Conservation (phyloP, 1,284 basidiomycete genomes). For the Farysia itapuensis region DNA sequence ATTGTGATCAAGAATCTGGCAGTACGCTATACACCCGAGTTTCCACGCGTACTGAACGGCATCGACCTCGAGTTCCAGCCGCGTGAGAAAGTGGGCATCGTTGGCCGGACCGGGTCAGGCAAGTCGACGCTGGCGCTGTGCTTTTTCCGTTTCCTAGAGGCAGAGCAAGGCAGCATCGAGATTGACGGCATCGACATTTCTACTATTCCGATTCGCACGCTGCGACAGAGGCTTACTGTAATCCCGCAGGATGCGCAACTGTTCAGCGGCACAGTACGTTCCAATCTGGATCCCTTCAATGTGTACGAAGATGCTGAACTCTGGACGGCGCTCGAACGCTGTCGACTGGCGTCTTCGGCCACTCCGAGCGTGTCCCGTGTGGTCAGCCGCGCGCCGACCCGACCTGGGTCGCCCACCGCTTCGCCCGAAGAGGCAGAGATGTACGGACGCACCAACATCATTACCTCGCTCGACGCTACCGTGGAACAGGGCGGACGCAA, state of each 20-base stretch:
- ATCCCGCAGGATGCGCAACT: constrained; percentile 79
- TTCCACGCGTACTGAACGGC: constrained; percentile 52
- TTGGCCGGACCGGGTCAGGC: constrained; percentile 74
- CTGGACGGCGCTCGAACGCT: constrained; percentile 64
- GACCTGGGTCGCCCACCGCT: constrained; percentile 24
- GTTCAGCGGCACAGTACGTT: constrained; percentile 55
- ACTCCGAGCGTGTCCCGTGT: constrained; percentile 26
- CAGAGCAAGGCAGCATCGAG: constrained; percentile 73
- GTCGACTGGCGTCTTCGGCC: constrained; percentile 60
- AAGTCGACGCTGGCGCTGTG: constrained; percentile 87
- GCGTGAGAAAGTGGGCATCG: constrained; percentile 58
- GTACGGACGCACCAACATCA: constrained; percentile 60
- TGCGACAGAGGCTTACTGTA: constrained; percentile 78
- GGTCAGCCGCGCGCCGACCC: constrained; percentile 32
- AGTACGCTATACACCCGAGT: constrained; percentile 57
- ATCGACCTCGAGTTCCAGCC: constrained; percentile 54
- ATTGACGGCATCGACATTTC: constrained; percentile 89
- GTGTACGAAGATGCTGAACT: constrained; percentile 71
- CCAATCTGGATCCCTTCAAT: constrained; percentile 67
- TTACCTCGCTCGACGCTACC: constrained; percentile 63
- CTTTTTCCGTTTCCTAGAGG: constrained; percentile 94
- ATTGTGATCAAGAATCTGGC: constrained; percentile 55
- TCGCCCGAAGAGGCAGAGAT: constrained; percentile 11
- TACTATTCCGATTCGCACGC: constrained; percentile 79
- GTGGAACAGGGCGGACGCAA: constrained; percentile 64